Percentiles rank a stretch among this genome's conserved stretches.
phyloP scores from a whole-genome alignment of 768 basidiomycete genomes.

The Russula abietina region DNA sequence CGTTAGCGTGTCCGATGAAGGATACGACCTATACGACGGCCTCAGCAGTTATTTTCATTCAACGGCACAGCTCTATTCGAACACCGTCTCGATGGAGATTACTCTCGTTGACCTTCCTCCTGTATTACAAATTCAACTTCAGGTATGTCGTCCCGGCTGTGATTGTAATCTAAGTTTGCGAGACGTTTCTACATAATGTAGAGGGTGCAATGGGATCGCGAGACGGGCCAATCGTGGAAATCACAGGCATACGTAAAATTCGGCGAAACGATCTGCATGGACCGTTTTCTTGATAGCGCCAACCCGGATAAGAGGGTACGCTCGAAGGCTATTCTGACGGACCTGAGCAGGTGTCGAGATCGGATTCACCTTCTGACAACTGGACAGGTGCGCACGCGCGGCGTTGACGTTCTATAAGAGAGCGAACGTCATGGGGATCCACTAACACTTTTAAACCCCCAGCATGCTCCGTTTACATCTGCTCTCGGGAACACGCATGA shows the following conservation, averaged over 20 bases:
- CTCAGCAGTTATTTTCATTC: slow-evolving; percentile 89
- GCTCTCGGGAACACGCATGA: slow-evolving; percentile 50
- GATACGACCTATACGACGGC: slow-evolving; percentile 91
- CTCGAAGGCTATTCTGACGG: slow-evolving; percentile 62
- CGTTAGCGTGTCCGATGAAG: slow-evolving; percentile 85
- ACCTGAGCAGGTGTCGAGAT: slow-evolving; percentile 59
- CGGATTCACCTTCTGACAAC: slow-evolving; percentile 62
- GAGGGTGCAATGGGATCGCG: slow-evolving; percentile 93
- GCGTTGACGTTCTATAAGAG: neutral
- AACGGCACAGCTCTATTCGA: slow-evolving; percentile 78
- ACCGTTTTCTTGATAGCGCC: slow-evolving; percentile 81
- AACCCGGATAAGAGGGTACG: slow-evolving; percentile 63
- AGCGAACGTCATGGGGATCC: neutral
- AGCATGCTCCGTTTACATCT: slow-evolving; percentile 58
- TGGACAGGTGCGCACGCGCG: slow-evolving; percentile 50
- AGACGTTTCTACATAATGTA: slow-evolving; percentile 29
- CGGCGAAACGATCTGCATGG: slow-evolving; percentile 79
- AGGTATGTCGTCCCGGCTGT: slow-evolving; percentile 45
- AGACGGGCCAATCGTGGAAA: slow-evolving; percentile 88
- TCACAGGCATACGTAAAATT: slow-evolving; percentile 94
- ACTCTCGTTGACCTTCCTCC: slow-evolving; percentile 82
- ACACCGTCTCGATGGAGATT: slow-evolving; percentile 83
- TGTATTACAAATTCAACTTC: slow-evolving; percentile 89
- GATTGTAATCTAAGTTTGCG: neutral
- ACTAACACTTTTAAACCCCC: slow-evolving; percentile 1